Evolutionary conservation across 306 rosid genomes (phyloP).

Genomic region (Trifolium subterraneum): DNA sequence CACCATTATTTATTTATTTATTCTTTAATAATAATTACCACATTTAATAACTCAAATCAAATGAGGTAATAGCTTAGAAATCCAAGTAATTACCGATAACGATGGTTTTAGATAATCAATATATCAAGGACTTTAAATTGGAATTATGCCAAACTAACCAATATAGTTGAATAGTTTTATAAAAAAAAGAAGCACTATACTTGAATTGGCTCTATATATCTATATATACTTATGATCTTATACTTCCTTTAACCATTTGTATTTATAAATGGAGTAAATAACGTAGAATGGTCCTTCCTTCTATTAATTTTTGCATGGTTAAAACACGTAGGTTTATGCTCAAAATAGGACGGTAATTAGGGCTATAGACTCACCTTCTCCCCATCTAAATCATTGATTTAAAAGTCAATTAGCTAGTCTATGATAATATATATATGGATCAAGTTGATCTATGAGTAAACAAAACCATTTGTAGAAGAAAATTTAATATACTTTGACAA

Average conservation of each 20-base stretch:
- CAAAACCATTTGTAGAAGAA: conserved; percentile 32
- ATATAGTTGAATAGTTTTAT: no score
- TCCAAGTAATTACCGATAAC: conserved; percentile 23
- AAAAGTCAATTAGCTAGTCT: conserved; percentile 48
- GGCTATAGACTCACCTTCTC: conserved; percentile 33
- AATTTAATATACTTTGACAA: conserved; percentile 18
- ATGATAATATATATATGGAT: conserved; percentile 23
- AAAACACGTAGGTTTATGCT: conserved; percentile 32
- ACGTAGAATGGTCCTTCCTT: conserved; percentile 49
- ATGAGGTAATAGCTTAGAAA: conserved; percentile 44
- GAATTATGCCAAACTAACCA: conserved; percentile 31
- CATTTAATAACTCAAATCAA: conserved; percentile 26
- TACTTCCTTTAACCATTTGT: conserved; percentile 8
- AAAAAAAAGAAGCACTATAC: background rate
- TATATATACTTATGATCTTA: conserved; percentile 11
- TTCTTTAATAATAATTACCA: conserved; percentile 29
- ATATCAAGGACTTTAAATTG: conserved; percentile 6
- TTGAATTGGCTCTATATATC: background rate
- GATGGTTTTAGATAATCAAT: background rate
- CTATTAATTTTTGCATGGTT: conserved; percentile 23
- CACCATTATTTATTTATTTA: background rate
- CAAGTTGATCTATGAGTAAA: conserved; percentile 28
- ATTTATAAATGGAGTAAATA: conserved; percentile 32
- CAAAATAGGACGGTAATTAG: conserved; percentile 34
- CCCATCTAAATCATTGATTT: conserved; percentile 34